A percentile compares a stretch with the other conserved stretches of the same genome.
phyloP scores from a whole-genome alignment of 2,329 filamentous ascomycete species.

The Curvularia spicifera region DNA sequence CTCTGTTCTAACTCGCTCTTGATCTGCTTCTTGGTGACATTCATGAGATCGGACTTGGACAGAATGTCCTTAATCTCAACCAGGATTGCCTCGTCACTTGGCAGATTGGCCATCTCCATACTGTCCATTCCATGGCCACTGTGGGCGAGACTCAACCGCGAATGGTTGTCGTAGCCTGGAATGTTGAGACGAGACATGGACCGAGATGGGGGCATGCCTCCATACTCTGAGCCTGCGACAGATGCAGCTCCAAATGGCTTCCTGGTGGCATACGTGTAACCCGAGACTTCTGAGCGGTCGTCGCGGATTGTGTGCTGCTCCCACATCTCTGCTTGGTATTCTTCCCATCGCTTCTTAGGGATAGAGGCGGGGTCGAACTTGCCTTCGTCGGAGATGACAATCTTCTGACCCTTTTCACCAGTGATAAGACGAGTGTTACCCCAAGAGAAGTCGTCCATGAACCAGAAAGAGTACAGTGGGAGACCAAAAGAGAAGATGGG shows the following conservation, averaged over 20 bases:
- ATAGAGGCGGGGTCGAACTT: constrained; percentile 95
- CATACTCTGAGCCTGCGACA: constrained; percentile 68
- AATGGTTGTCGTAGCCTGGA: constrained; percentile 55
- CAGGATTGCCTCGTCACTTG: constrained; percentile 86
- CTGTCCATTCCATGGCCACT: constrained; percentile 56
- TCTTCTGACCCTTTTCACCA: constrained; percentile 89
- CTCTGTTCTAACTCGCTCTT: constrained; percentile 90
- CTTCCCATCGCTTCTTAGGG: constrained; percentile 98
- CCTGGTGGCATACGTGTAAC: constrained; percentile 92
- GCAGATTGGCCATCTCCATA: constrained; percentile 78
- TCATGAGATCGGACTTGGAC: constrained; percentile 92
- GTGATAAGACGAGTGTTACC: constrained; percentile 98
- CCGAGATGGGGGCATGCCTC: constrained; percentile 57
- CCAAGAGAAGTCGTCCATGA: constrained; percentile 99
- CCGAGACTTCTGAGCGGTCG: constrained; percentile 89
- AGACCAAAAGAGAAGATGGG: constrained; percentile 90
- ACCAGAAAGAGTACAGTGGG: constrained; percentile 95
- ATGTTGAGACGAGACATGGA: constrained; percentile 67
- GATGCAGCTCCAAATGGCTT: constrained; percentile 58
- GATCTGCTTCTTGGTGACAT: constrained; percentile 97
- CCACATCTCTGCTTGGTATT: constrained; percentile 98
- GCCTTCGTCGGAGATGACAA: constrained; percentile 94
- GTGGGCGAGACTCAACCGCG: constrained; percentile 65
- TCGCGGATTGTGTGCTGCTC: constrained; percentile 85
- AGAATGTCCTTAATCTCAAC: constrained; percentile 95